Base-by-base conservation (phyloP, 2,329 filamentous ascomycete species). In the Boeremia exigua region DNA sequence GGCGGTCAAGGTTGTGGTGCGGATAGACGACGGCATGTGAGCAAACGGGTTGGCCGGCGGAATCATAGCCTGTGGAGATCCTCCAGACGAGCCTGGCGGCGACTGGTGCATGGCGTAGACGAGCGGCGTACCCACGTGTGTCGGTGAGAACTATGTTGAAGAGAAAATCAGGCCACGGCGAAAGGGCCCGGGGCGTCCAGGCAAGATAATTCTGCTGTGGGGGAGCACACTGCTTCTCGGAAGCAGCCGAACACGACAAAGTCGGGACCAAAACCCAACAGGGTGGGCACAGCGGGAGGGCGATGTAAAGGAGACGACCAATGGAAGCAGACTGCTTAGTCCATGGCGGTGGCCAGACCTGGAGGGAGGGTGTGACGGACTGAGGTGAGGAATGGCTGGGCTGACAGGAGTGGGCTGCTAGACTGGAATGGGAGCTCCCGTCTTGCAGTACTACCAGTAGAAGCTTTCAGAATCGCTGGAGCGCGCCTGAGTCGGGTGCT, bases 41-140 rank as follows among this genome's bases (percentile, higher is more conserved):
- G 67, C 56, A 56, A 75, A 76, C 11, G 69, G 71, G 54, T 67
- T 72, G 29, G 69, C 60, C 28, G 70, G 69, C 23, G 71, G 69
- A 48, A 76, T 66, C 64, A 72, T 69, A 40, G 59, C 64, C 37
- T 69, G 67, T 48, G 74, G 68, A 28, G 74, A 75, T 23, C 62
- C 68, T 46, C 63, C 68, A 37, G 67, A 69, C n/a, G 74, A 71
- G 17, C 52, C 59, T 42, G 72, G 62, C 47, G 74, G 69, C 47
- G 75, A 73, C 25, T 68, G 68, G 54, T 67, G 71, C 63, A 71
- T 67, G 15, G 40, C 58, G 38, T 44, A 19, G 59, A 53, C 25
- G 50, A 43, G 11, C 42, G 51, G 40, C 61, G 56, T 27, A 54
- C 32, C 40, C 58, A 60, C 48, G 46, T 62, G 56, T 53, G 58